Evolutionary conservation across 2,329 filamentous ascomycete genomes (phyloP), one percentile per base, ranked within the genome.

Genomic region (Taxawa tesnikishii): DNA sequence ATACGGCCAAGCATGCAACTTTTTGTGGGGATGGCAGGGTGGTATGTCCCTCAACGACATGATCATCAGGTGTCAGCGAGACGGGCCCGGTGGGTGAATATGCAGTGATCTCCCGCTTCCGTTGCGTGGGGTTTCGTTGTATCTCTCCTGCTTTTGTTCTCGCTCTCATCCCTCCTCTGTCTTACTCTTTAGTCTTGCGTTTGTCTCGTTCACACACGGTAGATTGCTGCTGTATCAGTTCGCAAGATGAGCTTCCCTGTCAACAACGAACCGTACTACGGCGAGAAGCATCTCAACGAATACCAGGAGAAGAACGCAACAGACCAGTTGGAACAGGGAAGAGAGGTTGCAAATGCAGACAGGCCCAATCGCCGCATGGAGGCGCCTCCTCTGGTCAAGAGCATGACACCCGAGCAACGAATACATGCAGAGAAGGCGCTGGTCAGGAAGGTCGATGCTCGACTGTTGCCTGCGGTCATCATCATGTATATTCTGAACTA

Each of bases 401-500:
- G 29, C 29, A 29, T 41, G 25, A 27, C 38, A 9, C 36, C 27
- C 14, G 38, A 34, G 17, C 26, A 41, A 7, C 19, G 36, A 18
- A 23, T 16, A 9, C 28, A 26, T 17, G 26, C 31, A 16, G 77
- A 82, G 47, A 60, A 54, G 31, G 63, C 56, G 13, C 58, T 85
- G 45, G 69, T 75, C 49, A 69, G 74, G 43, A 85, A 83, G 58
- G 74, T 85, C 33, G 81, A 85, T 48, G 44, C 67, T 13, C 67
- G 79, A 31, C 38, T 84, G 52, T 60, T 83, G 36, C 77, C 78
- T 0, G 75, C 75, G 56, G 60, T 84, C 34, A 72, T 84, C 29
- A 51, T 83, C 41, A 81, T 84, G 60, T 84, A 83, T 48, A 81
- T 84, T 50, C 64, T 80, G 58, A 83, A 84, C 56, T 84, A 82